These are phyloP conservation scores for Pyrenula aspistea DNA, from an alignment of 495 filamentous ascomycete species.

Conservation along the genomic window DNA sequence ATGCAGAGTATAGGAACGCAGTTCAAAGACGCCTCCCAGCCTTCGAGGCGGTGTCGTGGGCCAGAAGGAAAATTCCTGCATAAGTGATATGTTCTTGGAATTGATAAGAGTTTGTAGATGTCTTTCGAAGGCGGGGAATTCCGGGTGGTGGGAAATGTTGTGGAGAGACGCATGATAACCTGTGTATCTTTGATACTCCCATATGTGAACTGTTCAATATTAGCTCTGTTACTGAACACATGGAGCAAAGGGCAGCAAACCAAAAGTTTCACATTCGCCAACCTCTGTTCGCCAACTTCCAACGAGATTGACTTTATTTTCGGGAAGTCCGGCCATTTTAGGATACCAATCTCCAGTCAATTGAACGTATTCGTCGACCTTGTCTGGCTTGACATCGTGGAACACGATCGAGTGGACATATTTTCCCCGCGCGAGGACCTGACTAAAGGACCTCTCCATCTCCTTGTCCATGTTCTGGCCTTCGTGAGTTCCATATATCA, in stretches of 20 bases:
- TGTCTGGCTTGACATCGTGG: constrained; percentile 90
- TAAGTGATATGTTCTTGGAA: constrained; percentile 76
- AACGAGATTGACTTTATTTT: constrained; percentile 90
- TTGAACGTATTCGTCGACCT: constrained; percentile 87
- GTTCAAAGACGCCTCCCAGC: constrained; percentile 88
- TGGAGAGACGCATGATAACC: constrained; percentile 90
- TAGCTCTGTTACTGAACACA: neutral
- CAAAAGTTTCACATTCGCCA: constrained; percentile 93
- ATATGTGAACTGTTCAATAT: constrained; percentile 81
- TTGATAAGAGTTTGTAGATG: constrained; percentile 72
- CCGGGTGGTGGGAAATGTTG: constrained; percentile 65
- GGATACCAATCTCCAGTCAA: constrained; percentile 92
- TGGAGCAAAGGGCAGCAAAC: too few species aligned
- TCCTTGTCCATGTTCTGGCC: constrained; percentile 85
- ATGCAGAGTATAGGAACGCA: constrained; percentile 92
- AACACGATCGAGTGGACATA: constrained; percentile 98
- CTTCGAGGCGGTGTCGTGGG: constrained; percentile 83
- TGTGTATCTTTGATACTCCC: constrained; percentile 96
- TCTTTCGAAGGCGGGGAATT: constrained; percentile 68
- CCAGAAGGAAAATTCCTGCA: constrained; percentile 99
- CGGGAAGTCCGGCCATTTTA: constrained; percentile 60
- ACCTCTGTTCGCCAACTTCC: constrained; percentile 99
- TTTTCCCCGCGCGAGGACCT: constrained; percentile 89
- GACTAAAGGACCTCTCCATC: constrained; percentile 87
- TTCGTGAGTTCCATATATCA: constrained; percentile 95